Evolutionary conservation across 495 filamentous ascomycete genomes (phyloP).

Genomic region (Neurospora sp.): DNA sequence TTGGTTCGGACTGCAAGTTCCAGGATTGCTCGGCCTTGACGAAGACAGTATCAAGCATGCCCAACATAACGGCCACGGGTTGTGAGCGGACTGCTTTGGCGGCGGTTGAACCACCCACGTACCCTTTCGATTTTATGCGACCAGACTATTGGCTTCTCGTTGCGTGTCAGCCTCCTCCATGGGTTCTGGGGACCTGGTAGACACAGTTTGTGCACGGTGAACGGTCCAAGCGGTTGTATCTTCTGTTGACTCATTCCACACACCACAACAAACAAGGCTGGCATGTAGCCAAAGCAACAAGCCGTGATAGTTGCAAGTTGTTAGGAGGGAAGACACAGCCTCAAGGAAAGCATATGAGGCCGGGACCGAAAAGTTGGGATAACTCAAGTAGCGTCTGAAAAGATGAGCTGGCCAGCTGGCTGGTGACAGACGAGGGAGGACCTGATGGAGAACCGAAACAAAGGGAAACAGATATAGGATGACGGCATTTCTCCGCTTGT

Average conservation of each 20-base stretch:
- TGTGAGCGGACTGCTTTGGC: neutral
- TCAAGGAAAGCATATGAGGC: neutral
- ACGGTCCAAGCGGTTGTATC: neutral
- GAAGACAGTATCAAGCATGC: neutral
- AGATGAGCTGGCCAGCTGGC: constrained; percentile 1
- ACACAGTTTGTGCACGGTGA: neutral
- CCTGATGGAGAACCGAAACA: constrained; percentile 9
- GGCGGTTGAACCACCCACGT: neutral
- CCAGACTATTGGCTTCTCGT: neutral
- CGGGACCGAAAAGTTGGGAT: neutral
- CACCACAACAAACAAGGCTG: neutral
- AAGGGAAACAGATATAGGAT: constrained; percentile 16
- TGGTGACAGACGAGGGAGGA: constrained; percentile 10
- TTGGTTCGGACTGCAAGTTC: neutral
- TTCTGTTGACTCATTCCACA: neutral
- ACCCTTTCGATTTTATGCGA: neutral
- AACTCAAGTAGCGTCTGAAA: neutral
- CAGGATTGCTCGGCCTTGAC: neutral
- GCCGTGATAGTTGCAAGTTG: neutral
- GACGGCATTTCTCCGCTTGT: constrained; percentile 24
- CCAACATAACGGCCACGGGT: neutral
- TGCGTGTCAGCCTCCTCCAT: neutral
- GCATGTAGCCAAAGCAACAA: neutral
- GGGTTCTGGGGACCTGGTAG: neutral
- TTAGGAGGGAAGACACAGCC: neutral